These are phyloP conservation scores for Parachaetomium inaequale DNA, from an alignment of 495 filamentous ascomycete genomes.

Conservation along the genomic window DNA sequence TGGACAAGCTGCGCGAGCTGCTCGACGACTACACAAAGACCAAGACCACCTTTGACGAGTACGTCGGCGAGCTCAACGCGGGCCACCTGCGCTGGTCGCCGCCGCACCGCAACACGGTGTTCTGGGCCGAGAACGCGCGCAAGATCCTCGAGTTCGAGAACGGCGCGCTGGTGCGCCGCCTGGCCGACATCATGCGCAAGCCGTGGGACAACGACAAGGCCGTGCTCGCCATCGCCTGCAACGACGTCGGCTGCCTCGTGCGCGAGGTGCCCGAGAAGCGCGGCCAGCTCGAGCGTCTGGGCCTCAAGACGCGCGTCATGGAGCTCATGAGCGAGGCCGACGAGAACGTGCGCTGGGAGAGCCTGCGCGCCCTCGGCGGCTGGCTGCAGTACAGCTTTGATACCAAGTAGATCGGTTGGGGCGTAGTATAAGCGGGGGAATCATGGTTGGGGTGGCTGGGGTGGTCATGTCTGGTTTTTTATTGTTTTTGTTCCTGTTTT, in stretches of 20 bases:
- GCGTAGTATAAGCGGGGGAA: neutral
- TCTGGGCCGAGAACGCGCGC: constrained; percentile 96
- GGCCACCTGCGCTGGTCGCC: constrained; percentile 95
- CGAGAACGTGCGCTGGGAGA: constrained; percentile 92
- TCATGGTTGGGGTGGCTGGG: neutral
- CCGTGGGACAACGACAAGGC: constrained; percentile 91
- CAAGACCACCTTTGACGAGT: constrained; percentile 96
- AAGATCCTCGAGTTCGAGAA: constrained; percentile 82
- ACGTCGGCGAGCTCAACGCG: constrained; percentile 81
- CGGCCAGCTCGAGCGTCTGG: constrained; percentile 78
- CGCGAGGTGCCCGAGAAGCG: constrained; percentile 87
- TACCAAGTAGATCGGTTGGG: constrained; percentile 38
- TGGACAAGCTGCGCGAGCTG: constrained; percentile 68
- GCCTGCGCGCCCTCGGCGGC: constrained; percentile 83
- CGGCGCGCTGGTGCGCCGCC: constrained; percentile 72
- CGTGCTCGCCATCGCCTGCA: constrained; percentile 92
- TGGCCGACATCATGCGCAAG: constrained; percentile 83
- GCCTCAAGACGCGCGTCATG: constrained; percentile 89
- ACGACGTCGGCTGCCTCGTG: constrained; percentile 85
- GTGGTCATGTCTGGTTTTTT: neutral
- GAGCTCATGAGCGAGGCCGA: constrained; percentile 89
- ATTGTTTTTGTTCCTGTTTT: neutral
- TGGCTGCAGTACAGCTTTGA: constrained; percentile 92
- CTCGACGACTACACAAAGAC: constrained; percentile 92
- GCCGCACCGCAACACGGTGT: constrained; percentile 81